These are phyloP conservation scores for Cucurbita maxima DNA, from an alignment of 306 rosid genomes.

Conservation along the genomic window DNA sequence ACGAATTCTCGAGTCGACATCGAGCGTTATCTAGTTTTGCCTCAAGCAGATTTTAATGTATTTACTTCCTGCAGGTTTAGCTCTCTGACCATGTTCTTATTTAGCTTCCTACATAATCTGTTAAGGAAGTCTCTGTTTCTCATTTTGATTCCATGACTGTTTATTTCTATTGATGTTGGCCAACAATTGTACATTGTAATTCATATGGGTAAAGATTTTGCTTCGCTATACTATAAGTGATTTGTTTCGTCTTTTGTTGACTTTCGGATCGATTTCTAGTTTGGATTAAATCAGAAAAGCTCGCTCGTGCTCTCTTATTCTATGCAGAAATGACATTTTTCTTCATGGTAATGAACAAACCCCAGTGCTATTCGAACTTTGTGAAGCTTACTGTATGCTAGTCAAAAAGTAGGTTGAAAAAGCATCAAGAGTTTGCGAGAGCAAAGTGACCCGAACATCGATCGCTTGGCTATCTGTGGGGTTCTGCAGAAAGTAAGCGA, in stretches of 20 bases:
- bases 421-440: slow-evolving; percentile 13
- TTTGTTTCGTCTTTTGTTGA: not conserved
- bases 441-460: slow-evolving; percentile 46
- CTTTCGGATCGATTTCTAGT: not conserved
- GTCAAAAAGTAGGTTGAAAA: slow-evolving; percentile 27
- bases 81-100: slow-evolving; percentile 1
- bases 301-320: not conserved
- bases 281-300: not conserved
- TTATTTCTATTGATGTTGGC: not conserved
- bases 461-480: slow-evolving; percentile 26
- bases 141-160: slow-evolving; percentile 2
- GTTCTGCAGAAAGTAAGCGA: slow-evolving; percentile 43
- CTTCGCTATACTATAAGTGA: not conserved
- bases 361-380: not conserved
- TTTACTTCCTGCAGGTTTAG: not conserved
- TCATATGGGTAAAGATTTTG: slow-evolving; percentile 4
- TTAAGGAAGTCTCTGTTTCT: not conserved
- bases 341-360: not conserved
- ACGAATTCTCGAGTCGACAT: not conserved
- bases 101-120: not conserved
- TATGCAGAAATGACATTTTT: not conserved
- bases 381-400: not conserved
- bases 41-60: not conserved
- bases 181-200: slow-evolving; percentile 11
- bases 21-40: not conserved